A percentile compares a stretch with the other conserved stretches of the same genome.
phyloP scores from a whole-genome alignment of 2,329 filamentous ascomycete species.

The Neoscytalidium dimidiatum region DNA sequence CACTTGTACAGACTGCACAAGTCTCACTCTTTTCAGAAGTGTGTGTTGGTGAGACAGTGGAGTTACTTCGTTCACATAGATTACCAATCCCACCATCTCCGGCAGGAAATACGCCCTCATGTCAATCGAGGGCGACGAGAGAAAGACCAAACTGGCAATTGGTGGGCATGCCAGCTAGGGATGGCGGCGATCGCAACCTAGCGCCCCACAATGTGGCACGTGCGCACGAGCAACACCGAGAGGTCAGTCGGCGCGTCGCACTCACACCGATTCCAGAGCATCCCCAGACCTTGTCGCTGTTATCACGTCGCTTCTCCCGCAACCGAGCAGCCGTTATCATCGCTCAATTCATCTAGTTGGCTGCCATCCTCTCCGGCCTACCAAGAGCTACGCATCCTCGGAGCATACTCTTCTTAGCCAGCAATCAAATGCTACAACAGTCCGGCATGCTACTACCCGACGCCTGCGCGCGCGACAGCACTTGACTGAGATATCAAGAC shows the following conservation, averaged over 20 bases:
- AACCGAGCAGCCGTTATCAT: not conserved
- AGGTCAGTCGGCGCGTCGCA: not conserved
- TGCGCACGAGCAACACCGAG: not conserved
- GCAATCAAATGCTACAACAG: not conserved
- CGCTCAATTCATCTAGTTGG: not conserved
- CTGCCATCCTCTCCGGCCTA: too few species aligned
- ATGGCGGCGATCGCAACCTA: not conserved
- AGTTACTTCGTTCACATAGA: too few species aligned
- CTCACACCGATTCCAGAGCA: not conserved
- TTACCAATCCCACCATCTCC: too few species aligned
- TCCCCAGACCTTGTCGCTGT: not conserved
- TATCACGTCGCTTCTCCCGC: not conserved
- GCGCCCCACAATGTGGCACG: slow-evolving; percentile 1
- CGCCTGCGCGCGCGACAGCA: slow-evolving; percentile 16
- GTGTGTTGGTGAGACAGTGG: too few species aligned
- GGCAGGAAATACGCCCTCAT: too few species aligned
- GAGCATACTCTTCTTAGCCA: not conserved
- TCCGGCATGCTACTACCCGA: slow-evolving; percentile 2
- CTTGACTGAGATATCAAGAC: not conserved
- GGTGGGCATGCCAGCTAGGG: not conserved
- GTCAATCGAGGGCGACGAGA: too few species aligned
- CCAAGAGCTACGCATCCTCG: not conserved
- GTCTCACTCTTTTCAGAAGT: too few species aligned
- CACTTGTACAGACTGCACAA: too few species aligned
- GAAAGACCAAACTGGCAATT: not conserved